Base-by-base conservation (phyloP, 2,329 filamentous ascomycete genomes). In the Alternaria sp. region DNA sequence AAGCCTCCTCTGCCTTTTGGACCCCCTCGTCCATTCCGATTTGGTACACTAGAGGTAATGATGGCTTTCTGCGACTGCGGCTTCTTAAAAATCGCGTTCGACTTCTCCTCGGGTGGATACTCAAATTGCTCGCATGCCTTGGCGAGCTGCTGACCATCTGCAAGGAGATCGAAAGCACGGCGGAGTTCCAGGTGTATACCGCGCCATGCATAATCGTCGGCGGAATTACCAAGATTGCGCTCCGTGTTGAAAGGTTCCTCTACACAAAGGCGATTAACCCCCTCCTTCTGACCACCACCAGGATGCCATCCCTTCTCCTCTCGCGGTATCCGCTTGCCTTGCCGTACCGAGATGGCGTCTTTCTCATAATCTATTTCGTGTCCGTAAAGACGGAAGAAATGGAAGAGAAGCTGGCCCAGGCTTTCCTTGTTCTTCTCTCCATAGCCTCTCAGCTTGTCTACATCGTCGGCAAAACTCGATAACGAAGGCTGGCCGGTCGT, bases 361-460 rank as follows among this genome's bases (percentile, higher is more conserved):
- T 89, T 91, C 67, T 93, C 90, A 72, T 95, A 98, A 73, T 98
- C 89, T 61, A 98, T 88, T 76, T 97, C 93, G 77, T 97, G 90
- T 2, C 91, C 94, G 72, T 97, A 99, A 70, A 94, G 93, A 42
- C 92, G 89, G 78, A 98, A 99, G 79, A 99, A 99, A 40, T 93
- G 86, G 70, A 98, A 99, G 2, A 99, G 81, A n/a, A 99, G 84
- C 61, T 93, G 86, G 4, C 93, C 94, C 28, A 95, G 76, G 0
- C 89, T 89, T 61, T 96, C 91, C 70, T 89, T 90, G 75, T 98
- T 99, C 66, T 86, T 85, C 40, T 83, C 81, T 2, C 95, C 93
- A 77, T 89, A 96, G 0, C 88, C 90, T 48, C 82, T 82, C 52
- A 98, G 80, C 46, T 88, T 86, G 29, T 90, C 85, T 23, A 97